Evolutionary conservation across 2,329 filamentous ascomycete genomes (phyloP), one percentile per base, ranked within the genome.

Genomic region (Neurospora sp.): DNA sequence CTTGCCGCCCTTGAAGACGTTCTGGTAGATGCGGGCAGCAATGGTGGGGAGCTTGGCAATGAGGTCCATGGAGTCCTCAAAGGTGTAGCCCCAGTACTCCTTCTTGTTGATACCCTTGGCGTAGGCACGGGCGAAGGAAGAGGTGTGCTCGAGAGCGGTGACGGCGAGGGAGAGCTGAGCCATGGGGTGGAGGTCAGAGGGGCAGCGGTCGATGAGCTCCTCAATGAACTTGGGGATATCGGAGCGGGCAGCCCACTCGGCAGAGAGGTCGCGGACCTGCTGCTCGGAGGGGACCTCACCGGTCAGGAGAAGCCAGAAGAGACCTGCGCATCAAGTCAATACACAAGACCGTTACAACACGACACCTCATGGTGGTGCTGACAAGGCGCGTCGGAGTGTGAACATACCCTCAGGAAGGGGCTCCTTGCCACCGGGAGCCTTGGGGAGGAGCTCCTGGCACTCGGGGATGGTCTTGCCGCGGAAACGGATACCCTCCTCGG

Each of bases 1-100:
- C 91, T 98, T 98, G 85, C 96, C 96, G 80, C 97, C 96, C 90
- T 98, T 97, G 92, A 97, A 99, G 82, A 98, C 91, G 83, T 99
- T 99, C 87, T 97, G 96, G 91, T 99, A 99, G 88, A 99, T 99
- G 86, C 93, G 93, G 74, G 96, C 87, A 74, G 96, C 96, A 79
- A 99, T 97, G 82, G 93, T 97, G 81, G 96, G 96, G 78, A 99
- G 92, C 91, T 98, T 98, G 80, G 96, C 96, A 82, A 99, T 99
- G 82, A 99, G 87, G 85, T 99, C 95, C 95, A 99, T 98, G 73
- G 94, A 96, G 86, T 99, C 96, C 89, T 99, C 96, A 79, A 96
- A 99, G 77, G 94, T 97, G 88, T 98, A 94, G 83, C 91, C 89
- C 96, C 96, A 99, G 92, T 99, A 99, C 78, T 98, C 93, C 84